Conservation (phyloP, 2,329 filamentous ascomycete genomes). For the Arachnomyces sp. region DNA sequence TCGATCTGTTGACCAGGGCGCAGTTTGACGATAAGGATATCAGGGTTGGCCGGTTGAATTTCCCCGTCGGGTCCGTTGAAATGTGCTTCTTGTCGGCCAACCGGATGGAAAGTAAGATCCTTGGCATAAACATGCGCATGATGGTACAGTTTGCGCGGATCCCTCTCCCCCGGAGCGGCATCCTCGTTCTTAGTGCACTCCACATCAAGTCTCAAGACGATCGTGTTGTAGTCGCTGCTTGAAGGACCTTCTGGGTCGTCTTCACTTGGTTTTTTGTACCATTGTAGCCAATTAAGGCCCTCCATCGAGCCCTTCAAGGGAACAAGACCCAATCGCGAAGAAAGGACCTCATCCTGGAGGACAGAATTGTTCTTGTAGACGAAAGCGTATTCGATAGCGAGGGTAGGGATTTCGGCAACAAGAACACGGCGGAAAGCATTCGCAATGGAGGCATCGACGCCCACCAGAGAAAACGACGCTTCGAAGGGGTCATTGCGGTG, state of each 20-base stretch:
- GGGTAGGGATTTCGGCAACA: constrained; percentile 84
- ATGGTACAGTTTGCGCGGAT: constrained; percentile 77
- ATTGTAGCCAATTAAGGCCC: constrained; percentile 74
- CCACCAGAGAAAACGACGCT: constrained; percentile 82
- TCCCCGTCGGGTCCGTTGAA: constrained; percentile 53
- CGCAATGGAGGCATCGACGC: constrained; percentile 84
- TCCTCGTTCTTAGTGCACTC: constrained; percentile 73
- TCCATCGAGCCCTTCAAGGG: constrained; percentile 74
- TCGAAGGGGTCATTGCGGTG: constrained; percentile 74
- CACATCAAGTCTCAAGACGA: constrained; percentile 68
- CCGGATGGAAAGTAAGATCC: constrained; percentile 68
- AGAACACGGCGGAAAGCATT: constrained; percentile 97
- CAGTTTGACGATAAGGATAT: constrained; percentile 90
- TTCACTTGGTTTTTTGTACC: constrained; percentile 66
- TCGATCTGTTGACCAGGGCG: constrained; percentile 82
- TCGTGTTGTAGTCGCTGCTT: constrained; percentile 74
- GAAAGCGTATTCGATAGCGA: constrained; percentile 91
- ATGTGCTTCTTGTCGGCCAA: constrained; percentile 62
- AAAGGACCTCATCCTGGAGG: constrained; percentile 94
- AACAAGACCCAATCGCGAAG: constrained; percentile 81
- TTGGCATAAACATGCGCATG: constrained; percentile 76
- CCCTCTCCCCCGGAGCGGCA: constrained; percentile 63
- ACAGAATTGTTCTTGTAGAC: constrained; percentile 96
- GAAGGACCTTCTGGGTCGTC: constrained; percentile 50
- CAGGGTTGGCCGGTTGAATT: constrained; percentile 74